A percentile compares a stretch with the other conserved stretches of the same genome.
phyloP scores from a whole-genome alignment of 495 filamentous ascomycete genomes.

The Trichoderma asperelloides region DNA sequence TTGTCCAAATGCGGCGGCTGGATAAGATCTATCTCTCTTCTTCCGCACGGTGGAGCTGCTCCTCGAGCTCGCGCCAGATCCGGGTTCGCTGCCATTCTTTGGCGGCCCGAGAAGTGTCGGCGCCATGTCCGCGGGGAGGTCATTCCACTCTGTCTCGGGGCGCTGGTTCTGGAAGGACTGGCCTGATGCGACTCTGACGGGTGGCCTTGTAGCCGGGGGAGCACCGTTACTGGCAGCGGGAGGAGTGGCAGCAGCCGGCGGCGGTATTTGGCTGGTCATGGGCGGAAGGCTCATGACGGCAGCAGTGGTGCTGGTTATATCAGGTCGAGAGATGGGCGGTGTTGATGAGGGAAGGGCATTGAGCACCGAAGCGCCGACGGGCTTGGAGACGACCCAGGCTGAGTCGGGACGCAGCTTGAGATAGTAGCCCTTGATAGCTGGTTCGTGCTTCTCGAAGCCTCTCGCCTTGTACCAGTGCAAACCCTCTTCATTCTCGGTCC shows the following conservation, averaged over 20 bases:
- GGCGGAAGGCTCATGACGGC: constrained; percentile 25
- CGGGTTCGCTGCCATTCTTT: constrained; percentile 17
- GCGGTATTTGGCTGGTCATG: background rate
- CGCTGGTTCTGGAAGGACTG: constrained; percentile 43
- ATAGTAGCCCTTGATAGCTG: constrained; percentile 69
- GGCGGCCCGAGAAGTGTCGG: constrained; percentile 9
- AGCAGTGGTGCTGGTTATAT: constrained; percentile 19
- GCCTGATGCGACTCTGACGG: constrained; percentile 18
- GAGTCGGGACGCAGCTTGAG: constrained; percentile 69
- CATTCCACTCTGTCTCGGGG: constrained; percentile 49
- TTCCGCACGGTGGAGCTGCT: constrained; percentile 35
- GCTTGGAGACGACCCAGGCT: constrained; percentile 61
- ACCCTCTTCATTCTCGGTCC: constrained; percentile 82
- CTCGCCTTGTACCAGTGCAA: constrained; percentile 75
- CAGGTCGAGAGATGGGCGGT: background rate
- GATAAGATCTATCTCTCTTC: constrained; percentile 43
- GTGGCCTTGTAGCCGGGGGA: constrained; percentile 8
- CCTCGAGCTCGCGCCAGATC: constrained; percentile 36
- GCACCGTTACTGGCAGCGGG: background rate
- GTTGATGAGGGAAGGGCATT: background rate
- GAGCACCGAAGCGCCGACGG: constrained; percentile 18
- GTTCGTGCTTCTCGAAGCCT: constrained; percentile 55
- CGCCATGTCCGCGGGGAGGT: constrained; percentile 43
- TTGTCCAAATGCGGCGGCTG: constrained; percentile 42
- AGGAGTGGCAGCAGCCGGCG: background rate